Conservation (phyloP, 2,329 filamentous ascomycete genomes). For the Clonostachys rhizophaga region DNA sequence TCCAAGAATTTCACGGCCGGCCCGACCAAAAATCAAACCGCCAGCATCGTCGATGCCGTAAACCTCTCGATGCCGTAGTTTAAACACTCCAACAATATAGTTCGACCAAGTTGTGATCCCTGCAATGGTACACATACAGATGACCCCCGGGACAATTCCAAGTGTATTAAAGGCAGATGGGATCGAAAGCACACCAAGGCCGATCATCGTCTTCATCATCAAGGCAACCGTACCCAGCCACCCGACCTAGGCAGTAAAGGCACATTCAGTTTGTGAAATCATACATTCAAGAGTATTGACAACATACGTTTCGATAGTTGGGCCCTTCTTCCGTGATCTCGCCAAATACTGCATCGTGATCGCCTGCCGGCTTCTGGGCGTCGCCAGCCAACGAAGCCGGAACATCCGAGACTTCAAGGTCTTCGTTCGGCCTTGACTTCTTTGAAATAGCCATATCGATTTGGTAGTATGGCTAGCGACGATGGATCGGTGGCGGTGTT, state of each 20-base stretch:
- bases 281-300: not conserved
- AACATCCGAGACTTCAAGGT: no score
- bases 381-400: no score
- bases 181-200: slow-evolving; percentile 2
- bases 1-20: slow-evolving; percentile 35
- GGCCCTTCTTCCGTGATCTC: slow-evolving; percentile 18
- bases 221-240: slow-evolving; percentile 36
- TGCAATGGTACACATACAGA: not conserved
- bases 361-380: no score
- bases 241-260: slow-evolving; percentile 20
- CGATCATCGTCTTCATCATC: slow-evolving; percentile 10
- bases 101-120: slow-evolving; percentile 1
- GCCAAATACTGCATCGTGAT: slow-evolving; percentile 20
- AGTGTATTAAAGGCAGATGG: slow-evolving; percentile 1
- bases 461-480: no score
- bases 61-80: slow-evolving; percentile 42
- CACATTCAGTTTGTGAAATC: not conserved
- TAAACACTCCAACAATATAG: slow-evolving; percentile 35
- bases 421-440: no score
- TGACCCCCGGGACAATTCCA: slow-evolving; percentile 1
- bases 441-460: no score
- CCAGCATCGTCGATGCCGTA: slow-evolving; percentile 51
- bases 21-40: slow-evolving; percentile 36
- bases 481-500: no score
- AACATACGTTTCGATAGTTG: slow-evolving; percentile 20